phyloP scores from a whole-genome alignment of 2,329 filamentous ascomycete species.

The Ciborinia camelliae region DNA sequence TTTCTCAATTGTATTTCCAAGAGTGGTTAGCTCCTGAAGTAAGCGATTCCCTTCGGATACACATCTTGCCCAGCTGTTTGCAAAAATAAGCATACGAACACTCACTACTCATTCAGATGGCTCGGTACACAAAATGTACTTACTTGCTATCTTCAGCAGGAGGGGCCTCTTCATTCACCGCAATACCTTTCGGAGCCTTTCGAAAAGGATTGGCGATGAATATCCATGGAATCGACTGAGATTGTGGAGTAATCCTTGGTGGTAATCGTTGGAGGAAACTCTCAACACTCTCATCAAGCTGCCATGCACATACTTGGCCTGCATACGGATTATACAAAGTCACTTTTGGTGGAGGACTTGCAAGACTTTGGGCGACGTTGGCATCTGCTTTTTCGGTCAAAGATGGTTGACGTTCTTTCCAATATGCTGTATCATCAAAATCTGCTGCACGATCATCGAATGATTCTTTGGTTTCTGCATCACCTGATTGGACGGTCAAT shows the following conservation, averaged over 20 bases:
- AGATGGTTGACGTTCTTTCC: conserved; percentile 39
- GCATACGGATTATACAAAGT: conserved; percentile 57
- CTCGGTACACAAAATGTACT: background rate
- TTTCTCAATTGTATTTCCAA: conserved; percentile 48
- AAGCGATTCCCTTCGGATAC: conserved; percentile 27
- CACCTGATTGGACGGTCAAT: conserved; percentile 45
- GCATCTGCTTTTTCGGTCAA: conserved; percentile 38
- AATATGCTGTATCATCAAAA: conserved; percentile 53
- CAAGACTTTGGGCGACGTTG: conserved; percentile 24
- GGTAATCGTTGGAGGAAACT: conserved; percentile 67
- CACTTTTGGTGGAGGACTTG: conserved; percentile 16
- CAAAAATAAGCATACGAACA: background rate
- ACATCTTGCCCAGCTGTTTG: conserved; percentile 24
- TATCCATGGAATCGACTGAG: conserved; percentile 61
- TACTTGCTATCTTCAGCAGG: conserved; percentile 27
- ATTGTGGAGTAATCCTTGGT: conserved; percentile 54
- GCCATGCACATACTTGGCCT: conserved; percentile 53
- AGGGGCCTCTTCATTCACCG: conserved; percentile 27
- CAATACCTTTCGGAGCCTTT: conserved; percentile 31
- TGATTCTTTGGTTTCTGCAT: conserved; percentile 46
- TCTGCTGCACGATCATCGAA: conserved; percentile 50
- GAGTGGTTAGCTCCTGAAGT: conserved; percentile 37
- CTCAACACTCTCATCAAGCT: conserved; percentile 59
- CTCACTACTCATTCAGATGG: background rate
- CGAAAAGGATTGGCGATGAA: conserved; percentile 64